Conservation (phyloP, 768 basidiomycete genomes). For the Cubamyces lactineus region DNA sequence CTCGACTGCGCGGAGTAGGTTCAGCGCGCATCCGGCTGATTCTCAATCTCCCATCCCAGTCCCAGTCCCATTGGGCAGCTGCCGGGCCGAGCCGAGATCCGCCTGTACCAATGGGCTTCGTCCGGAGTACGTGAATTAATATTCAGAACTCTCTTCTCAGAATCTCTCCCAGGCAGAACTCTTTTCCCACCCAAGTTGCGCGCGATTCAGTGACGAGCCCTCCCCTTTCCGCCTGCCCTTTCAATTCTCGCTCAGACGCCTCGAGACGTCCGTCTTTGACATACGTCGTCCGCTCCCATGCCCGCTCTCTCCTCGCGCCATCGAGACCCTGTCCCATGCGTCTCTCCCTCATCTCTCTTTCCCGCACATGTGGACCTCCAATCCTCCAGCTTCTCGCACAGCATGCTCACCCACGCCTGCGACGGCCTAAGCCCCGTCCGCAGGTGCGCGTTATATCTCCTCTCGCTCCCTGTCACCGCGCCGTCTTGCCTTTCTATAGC, state of each 20-base stretch:
- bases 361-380: constrained; percentile 20
- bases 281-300: constrained; percentile 9
- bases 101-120: constrained; percentile 8
- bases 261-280: neutral
- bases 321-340: constrained; percentile 13
- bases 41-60: neutral
- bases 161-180: constrained; percentile 9
- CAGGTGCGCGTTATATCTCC: constrained; percentile 12
- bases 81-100: constrained; percentile 25
- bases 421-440: neutral
- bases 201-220: neutral
- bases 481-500: constrained; percentile 11
- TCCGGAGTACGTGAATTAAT: neutral
- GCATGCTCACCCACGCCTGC: constrained; percentile 15
- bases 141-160: constrained; percentile 8
- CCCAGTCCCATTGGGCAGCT: neutral
- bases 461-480: constrained; percentile 7
- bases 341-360: neutral
- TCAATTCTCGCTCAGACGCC: neutral
- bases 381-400: constrained; percentile 15
- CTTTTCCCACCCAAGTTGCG: neutral
- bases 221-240: constrained; percentile 5
- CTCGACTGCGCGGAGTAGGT: constrained; percentile 14
- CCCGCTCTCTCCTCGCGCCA: neutral
- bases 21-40: constrained; percentile 9